Conservation (phyloP, 208 protist species). For the Naegleria fowleri region DNA sequence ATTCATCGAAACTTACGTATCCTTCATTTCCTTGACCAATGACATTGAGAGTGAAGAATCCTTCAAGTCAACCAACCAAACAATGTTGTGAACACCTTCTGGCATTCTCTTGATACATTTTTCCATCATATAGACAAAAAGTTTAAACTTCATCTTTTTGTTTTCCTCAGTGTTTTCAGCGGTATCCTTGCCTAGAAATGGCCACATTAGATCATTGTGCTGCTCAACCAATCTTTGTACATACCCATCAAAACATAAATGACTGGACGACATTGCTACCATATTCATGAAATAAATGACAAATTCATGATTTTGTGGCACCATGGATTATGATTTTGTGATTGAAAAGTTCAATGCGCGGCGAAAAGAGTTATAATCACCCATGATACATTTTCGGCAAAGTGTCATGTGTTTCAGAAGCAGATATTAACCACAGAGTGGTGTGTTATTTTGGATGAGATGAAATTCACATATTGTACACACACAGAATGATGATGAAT, state of each 20-base stretch:
- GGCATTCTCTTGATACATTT: neutral
- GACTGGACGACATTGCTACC: neutral
- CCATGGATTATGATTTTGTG: too few species aligned
- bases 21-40: neutral
- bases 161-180: neutral
- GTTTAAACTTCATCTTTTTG: neutral
- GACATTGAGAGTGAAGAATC: neutral
- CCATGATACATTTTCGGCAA: too few species aligned
- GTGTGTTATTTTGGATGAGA: too few species aligned
- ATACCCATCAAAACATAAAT: neutral
- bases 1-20: neutral
- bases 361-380: too few species aligned
- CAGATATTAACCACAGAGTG: too few species aligned
- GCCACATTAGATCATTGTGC: too few species aligned
- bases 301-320: too few species aligned
- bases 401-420: too few species aligned
- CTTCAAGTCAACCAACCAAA: conserved; percentile 7
- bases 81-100: conserved; percentile 7
- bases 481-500: too few species aligned
- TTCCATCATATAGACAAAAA: neutral
- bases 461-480: too few species aligned
- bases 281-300: neutral
- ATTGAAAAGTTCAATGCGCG: neutral
- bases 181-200: neutral
- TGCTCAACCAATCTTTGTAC: too few species aligned